Percentiles rank a stretch among this genome's conserved stretches.
Conservation (phyloP, 2,329 filamentous ascomycete genomes). For the Exophiala aquamarina region DNA sequence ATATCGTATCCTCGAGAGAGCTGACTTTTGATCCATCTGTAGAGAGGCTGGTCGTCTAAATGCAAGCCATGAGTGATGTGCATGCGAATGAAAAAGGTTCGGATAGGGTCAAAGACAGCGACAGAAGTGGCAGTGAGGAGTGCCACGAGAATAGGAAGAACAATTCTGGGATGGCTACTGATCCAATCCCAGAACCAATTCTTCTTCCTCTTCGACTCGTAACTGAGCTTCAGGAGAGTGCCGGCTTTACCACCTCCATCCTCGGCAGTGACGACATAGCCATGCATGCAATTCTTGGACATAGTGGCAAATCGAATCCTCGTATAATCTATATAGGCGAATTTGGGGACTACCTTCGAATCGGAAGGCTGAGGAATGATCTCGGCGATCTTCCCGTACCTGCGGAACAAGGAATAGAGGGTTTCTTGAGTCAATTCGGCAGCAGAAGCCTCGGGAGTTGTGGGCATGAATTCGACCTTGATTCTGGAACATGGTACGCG, state of each 20-base stretch:
- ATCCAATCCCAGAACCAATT: constrained; percentile 88
- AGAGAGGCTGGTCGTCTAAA: constrained; percentile 54
- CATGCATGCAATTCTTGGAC: constrained; percentile 91
- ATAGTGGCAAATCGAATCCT: constrained; percentile 75
- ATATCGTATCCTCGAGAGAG: constrained; percentile 44
- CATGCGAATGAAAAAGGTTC: constrained; percentile 86
- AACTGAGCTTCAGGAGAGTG: constrained; percentile 77
- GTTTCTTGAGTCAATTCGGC: constrained; percentile 83
- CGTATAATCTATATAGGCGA: constrained; percentile 75
- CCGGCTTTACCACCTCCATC: constrained; percentile 72
- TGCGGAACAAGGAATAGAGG: constrained; percentile 81
- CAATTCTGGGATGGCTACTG: constrained; percentile 78
- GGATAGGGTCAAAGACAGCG: constrained; percentile 88
- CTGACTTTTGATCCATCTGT: constrained; percentile 78
- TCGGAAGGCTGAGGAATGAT: constrained; percentile 80
- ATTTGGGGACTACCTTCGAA: constrained; percentile 80
- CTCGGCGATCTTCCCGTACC: constrained; percentile 86
- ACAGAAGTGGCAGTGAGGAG: constrained; percentile 81
- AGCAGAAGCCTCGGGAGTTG: constrained; percentile 66
- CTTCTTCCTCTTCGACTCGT: constrained; percentile 74
- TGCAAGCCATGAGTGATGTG: constrained; percentile 79
- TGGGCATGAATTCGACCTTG: constrained; percentile 80
- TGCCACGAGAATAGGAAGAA: constrained; percentile 79
- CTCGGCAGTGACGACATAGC: constrained; percentile 68
- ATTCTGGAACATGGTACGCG: constrained; percentile 74